Evolutionary conservation across 129 eudicot genomes (phyloP).

Genomic region (Calendula officinalis): DNA sequence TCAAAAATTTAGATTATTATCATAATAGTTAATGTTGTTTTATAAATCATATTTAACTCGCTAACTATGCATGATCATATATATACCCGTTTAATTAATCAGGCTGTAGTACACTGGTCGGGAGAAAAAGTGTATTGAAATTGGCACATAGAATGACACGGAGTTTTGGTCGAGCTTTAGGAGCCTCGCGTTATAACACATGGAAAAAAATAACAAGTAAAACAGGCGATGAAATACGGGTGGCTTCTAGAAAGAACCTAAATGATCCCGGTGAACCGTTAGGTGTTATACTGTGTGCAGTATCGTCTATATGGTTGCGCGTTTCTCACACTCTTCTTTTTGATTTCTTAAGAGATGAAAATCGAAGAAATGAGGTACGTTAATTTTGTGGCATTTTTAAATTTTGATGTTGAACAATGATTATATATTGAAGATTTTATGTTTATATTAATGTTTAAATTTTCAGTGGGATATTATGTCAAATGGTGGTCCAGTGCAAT

Average conservation of each 20-base stretch:
- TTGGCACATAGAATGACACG: constrained; percentile 88
- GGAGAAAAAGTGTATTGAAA: constrained; percentile 81
- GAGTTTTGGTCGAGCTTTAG: constrained; percentile 75
- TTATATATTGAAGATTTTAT: not conserved
- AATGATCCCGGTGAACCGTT: constrained; percentile 85
- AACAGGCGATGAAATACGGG: constrained; percentile 80
- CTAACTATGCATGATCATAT: not conserved
- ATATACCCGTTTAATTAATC: constrained; percentile 11
- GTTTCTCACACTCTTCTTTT: constrained; percentile 62
- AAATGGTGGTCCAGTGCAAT: constrained; percentile 64
- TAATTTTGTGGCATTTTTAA: too few species aligned
- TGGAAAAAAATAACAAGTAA: constrained; percentile 73
- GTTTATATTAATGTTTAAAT: not conserved
- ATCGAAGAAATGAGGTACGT: constrained; percentile 69
- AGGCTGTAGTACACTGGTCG: constrained; percentile 85
- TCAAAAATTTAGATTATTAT: too few species aligned
- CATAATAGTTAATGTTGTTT: too few species aligned
- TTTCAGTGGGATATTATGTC: constrained; percentile 90
- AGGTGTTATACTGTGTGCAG: constrained; percentile 84
- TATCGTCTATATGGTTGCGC: constrained; percentile 85
- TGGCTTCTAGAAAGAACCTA: constrained; percentile 79
- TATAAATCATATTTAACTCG: too few species aligned
- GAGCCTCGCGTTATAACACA: constrained; percentile 70
- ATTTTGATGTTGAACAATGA: not conserved
- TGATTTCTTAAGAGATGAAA: constrained; percentile 85